Evolutionary conservation across 768 basidiomycete species (phyloP).

Genomic region (Psilocybe cyanescens): DNA sequence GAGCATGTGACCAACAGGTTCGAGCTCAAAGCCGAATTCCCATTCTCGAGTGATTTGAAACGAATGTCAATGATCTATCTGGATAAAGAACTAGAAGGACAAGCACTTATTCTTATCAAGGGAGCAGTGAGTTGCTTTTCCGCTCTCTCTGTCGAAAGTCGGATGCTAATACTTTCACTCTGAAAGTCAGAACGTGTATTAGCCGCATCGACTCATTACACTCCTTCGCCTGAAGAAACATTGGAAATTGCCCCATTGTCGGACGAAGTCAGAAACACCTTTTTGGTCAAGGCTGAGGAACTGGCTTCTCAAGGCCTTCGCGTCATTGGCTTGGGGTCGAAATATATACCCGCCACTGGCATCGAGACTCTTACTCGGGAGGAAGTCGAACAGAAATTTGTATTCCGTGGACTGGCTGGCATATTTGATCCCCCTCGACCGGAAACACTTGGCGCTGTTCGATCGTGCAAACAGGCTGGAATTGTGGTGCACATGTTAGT

Average conservation of each 20-base stretch:
- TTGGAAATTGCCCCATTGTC: conserved; percentile 31
- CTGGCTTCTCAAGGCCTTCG: conserved; percentile 44
- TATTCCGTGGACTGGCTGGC: conserved; percentile 57
- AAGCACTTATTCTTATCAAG: conserved; percentile 34
- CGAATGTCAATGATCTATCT: conserved; percentile 48
- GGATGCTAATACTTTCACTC: not conserved
- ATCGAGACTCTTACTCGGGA: conserved; percentile 38
- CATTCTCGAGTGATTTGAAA: conserved; percentile 57
- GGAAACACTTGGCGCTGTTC: conserved; percentile 54
- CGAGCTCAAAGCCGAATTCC: conserved; percentile 39
- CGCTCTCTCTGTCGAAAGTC: not conserved
- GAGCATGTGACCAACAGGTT: conserved; percentile 27
- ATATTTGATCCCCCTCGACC: conserved; percentile 62
- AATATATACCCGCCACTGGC: conserved; percentile 22
- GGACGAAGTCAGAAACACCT: conserved; percentile 26
- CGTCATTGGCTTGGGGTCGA: conserved; percentile 39
- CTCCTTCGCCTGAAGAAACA: conserved; percentile 29
- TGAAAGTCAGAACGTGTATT: conserved; percentile 49
- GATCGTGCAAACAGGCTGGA: conserved; percentile 53
- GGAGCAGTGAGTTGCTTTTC: conserved; percentile 34
- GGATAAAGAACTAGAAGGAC: conserved; percentile 27
- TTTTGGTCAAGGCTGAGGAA: conserved; percentile 38
- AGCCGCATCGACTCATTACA: conserved; percentile 44
- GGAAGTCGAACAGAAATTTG: conserved; percentile 49
- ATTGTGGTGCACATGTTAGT: conserved; percentile 49